These are phyloP conservation scores for Asterophora lycoperdoides DNA, from an alignment of 768 basidiomycete species.

Conservation along the genomic window DNA sequence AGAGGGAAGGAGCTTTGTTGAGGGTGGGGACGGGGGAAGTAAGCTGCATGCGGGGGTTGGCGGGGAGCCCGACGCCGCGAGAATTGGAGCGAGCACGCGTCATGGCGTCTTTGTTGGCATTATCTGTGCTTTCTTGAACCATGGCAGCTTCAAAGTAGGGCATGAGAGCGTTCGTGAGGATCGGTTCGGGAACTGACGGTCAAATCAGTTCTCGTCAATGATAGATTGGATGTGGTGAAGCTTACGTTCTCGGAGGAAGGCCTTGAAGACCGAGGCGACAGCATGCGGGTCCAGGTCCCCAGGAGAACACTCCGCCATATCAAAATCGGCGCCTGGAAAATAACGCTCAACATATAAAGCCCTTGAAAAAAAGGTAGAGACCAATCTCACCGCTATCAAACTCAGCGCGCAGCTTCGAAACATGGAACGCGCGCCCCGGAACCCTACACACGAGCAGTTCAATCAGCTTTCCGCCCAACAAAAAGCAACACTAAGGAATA, in stretches of 20 bases:
- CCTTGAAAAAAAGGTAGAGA: not conserved
- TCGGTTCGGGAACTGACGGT: constrained; percentile 76
- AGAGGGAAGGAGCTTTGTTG: constrained; percentile 73
- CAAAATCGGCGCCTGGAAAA: constrained; percentile 76
- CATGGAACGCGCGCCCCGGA: constrained; percentile 78
- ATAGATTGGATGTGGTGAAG: constrained; percentile 15
- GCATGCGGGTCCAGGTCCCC: constrained; percentile 93
- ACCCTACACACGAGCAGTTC: constrained; percentile 46
- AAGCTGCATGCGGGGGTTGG: constrained; percentile 15
- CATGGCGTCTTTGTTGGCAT: constrained; percentile 23
- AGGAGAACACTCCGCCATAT: constrained; percentile 72
- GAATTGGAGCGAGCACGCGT: constrained; percentile 12
- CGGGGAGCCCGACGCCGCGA: constrained; percentile 16
- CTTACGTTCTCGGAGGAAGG: constrained; percentile 89
- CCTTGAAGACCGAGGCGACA: constrained; percentile 89
- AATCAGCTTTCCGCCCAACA: constrained; percentile 5
- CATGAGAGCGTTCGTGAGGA: constrained; percentile 68
- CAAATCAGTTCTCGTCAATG: constrained; percentile 1
- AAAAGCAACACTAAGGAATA: not conserved
- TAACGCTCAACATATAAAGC: constrained; percentile 6
- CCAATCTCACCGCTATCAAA: constrained; percentile 65
- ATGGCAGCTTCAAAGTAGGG: constrained; percentile 80
- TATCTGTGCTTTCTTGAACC: constrained; percentile 44
- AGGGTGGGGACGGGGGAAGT: constrained; percentile 32
- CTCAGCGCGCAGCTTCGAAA: constrained; percentile 66